Evolutionary conservation across 129 eudicot genomes (phyloP), one percentile per base, ranked within the genome.

Genomic region (Flaveria linearis): DNA sequence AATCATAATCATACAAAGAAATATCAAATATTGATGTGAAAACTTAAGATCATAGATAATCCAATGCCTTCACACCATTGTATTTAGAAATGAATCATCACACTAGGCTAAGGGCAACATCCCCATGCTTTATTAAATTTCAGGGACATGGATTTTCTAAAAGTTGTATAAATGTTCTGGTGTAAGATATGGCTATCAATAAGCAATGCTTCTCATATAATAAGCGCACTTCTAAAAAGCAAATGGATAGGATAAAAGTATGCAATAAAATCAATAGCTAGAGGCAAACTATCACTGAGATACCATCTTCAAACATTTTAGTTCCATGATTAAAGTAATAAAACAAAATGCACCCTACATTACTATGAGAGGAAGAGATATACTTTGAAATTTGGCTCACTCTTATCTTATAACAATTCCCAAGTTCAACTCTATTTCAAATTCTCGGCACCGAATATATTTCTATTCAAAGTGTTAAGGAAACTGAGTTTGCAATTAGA

Each of bases 131-230:
- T 69, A 47, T 69, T 47, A 47, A 28, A 28, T 3, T 50, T 51
- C 62, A 50, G 26, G 43, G 51, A 51, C 20, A 71, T 26, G 13
- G 43, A 10, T 30, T 69, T 69, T 71, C 26, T 51, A 26, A 52
- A 3, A 23, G 9, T 15, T 8, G 39, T 49, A 51, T 15, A 26
- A 49, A 15, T 15, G 61, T 70, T 58, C 9, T 7, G 36, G 62
- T 70, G 61, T 70, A 28, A 46, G 33, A 52, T 20, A 53, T n/a
- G 17, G 57, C 30, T 53, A 55, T 55, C 36, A 56, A 30, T 55
- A 53, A 52, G 23, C 76, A 72, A 30, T 53, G 5, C 11, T 26
- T 53, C 52, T 72, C 33, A 72, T 18, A 12, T 53, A 51, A 53
- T 53, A 65, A 53, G 28, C 49, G 33, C 25, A 39, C 28, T 72